Conservation (phyloP, 2,329 filamentous ascomycete genomes). For the Sarocladiaceae sp. region DNA sequence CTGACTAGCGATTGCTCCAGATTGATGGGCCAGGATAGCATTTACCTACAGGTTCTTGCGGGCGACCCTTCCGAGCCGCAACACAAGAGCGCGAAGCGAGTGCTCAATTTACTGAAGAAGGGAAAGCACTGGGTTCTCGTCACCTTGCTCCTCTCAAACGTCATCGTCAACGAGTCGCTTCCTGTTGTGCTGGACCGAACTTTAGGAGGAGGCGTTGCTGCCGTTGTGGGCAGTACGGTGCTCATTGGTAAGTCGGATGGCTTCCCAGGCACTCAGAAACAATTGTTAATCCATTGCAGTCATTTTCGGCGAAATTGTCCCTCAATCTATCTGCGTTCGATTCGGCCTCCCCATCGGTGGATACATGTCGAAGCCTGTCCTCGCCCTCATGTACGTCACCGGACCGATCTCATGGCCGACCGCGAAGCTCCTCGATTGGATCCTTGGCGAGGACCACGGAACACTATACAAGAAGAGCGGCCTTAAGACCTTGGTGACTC, state of each 20-base stretch:
- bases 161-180: slow-evolving; percentile 95
- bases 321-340: slow-evolving; percentile 93
- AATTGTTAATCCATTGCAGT: slow-evolving; percentile 49
- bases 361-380: slow-evolving; percentile 84
- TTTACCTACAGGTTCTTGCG: slow-evolving; percentile 92
- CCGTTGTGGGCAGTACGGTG: slow-evolving; percentile 87
- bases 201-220: slow-evolving; percentile 89
- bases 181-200: slow-evolving; percentile 94
- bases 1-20: slow-evolving; percentile 24
- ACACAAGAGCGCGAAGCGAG: slow-evolving; percentile 76
- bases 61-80: slow-evolving; percentile 82
- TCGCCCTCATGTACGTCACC: slow-evolving; percentile 87
- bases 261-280: slow-evolving; percentile 14
- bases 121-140: slow-evolving; percentile 99
- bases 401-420: slow-evolving; percentile 90
- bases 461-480: slow-evolving; percentile 98
- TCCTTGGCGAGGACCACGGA: slow-evolving; percentile 91
- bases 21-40: slow-evolving; percentile 76
- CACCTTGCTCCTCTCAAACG: slow-evolving; percentile 88
- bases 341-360: slow-evolving; percentile 94
- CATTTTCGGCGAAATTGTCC: slow-evolving; percentile 95
- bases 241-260: slow-evolving; percentile 68
- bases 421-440: slow-evolving; percentile 88
- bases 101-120: slow-evolving; percentile 73
- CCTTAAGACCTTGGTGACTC: slow-evolving; percentile 89